These are phyloP conservation scores for Crithidia acanthocephali DNA, from an alignment of 208 protist genomes.

Conservation along the genomic window DNA sequence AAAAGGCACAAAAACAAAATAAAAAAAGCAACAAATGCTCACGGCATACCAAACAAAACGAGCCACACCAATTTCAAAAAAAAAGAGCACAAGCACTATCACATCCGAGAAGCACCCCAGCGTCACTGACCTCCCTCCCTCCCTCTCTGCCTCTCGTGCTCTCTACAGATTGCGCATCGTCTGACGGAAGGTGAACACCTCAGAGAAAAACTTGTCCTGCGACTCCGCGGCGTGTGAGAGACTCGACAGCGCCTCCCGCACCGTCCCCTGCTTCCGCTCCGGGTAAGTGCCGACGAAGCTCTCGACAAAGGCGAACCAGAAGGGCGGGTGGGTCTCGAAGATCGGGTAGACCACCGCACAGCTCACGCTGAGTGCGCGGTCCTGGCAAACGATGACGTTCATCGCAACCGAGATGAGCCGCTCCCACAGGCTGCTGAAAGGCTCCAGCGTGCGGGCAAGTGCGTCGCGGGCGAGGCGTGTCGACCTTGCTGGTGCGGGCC, in stretches of 20 bases:
- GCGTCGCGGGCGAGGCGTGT: constrained; percentile 44
- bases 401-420: constrained; percentile 76
- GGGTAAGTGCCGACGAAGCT: constrained; percentile 71
- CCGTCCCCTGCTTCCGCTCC: constrained; percentile 54
- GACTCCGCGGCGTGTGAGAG: constrained; percentile 70
- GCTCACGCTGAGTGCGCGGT: constrained; percentile 73
- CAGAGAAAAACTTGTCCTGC: constrained; percentile 80
- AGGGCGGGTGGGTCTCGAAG: constrained; percentile 82
- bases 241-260: constrained; percentile 70
- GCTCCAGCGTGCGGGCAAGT: constrained; percentile 67
- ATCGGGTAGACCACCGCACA: constrained; percentile 81
- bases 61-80: too few species aligned
- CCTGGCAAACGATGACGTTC: constrained; percentile 85
- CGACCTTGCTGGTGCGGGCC: constrained; percentile 22
- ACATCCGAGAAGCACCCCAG: background rate
- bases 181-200: constrained; percentile 82
- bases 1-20: too few species aligned
- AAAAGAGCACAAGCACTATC: too few species aligned
- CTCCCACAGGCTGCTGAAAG: constrained; percentile 70
- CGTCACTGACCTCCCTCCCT: background rate
- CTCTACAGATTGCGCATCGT: constrained; percentile 58
- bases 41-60: too few species aligned
- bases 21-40: too few species aligned
- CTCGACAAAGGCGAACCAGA: constrained; percentile 82
- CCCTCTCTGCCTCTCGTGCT: background rate